A percentile compares a stretch with the other conserved stretches of the same genome.
phyloP scores from a whole-genome alignment of 345 rosid species.

The Arabidopsis suecica region DNA sequence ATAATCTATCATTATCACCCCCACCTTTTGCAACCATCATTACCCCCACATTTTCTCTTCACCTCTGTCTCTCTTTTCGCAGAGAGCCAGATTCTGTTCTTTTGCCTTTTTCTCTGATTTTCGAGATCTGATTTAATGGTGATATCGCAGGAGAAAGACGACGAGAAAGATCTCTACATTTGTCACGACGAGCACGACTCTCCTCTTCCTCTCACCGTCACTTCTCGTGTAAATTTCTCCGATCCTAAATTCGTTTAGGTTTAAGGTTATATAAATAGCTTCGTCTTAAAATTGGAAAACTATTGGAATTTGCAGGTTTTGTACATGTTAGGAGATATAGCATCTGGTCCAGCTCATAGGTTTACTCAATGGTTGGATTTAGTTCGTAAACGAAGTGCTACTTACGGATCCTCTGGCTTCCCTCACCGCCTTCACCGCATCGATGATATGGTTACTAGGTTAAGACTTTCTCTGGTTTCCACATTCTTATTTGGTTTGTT shows the following conservation, averaged over 20 bases:
- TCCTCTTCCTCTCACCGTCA: slow-evolving; percentile 85
- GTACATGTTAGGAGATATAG: slow-evolving; percentile 98
- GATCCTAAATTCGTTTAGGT: neutral
- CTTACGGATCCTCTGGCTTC: slow-evolving; percentile 81
- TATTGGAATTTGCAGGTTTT: slow-evolving; percentile 58
- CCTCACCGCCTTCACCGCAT: slow-evolving; percentile 68
- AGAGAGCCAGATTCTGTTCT: slow-evolving; percentile 35
- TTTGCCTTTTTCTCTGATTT: slow-evolving; percentile 4
- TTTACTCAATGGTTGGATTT: slow-evolving; percentile 96
- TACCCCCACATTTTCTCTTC: slow-evolving; percentile 19
- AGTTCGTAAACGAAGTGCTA: slow-evolving; percentile 93
- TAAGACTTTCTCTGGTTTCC: neutral
- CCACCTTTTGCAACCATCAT: slow-evolving; percentile 30
- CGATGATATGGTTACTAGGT: slow-evolving; percentile 55
- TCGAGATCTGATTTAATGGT: slow-evolving; percentile 42
- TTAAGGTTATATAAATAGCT: neutral
- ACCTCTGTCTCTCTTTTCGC: neutral
- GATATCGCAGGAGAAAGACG: slow-evolving; percentile 64
- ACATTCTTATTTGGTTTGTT: too few species aligned
- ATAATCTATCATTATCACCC: slow-evolving; percentile 22
- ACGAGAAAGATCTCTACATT: slow-evolving; percentile 59
- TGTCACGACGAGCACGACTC: slow-evolving; percentile 65
- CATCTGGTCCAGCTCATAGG: slow-evolving; percentile 81
- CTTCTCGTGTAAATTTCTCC: slow-evolving; percentile 74
- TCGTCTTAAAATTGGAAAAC: neutral